A percentile compares a stretch with the other conserved stretches of the same genome.
Conservation (phyloP, 176 grass and related monocot genomes). For the Lolium multiflorum region DNA sequence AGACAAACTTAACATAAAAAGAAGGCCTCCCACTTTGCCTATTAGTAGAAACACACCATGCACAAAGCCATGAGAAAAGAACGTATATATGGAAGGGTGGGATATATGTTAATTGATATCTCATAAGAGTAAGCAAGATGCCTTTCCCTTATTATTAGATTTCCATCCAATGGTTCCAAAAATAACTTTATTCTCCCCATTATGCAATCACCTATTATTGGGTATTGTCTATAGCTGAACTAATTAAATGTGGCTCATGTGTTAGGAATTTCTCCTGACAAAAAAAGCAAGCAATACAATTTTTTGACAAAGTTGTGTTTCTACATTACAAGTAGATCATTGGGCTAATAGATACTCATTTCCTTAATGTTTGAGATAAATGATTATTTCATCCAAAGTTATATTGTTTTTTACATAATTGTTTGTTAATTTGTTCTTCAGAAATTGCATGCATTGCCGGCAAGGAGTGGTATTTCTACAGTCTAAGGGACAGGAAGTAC, state of each 20-base stretch:
- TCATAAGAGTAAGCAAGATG: conserved; percentile 11
- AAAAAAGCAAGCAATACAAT: neutral
- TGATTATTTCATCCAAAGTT: neutral
- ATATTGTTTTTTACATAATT: neutral
- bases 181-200: neutral
- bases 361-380: no score
- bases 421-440: conserved; percentile 24
- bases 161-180: conserved; percentile 16
- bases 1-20: conserved; percentile 59
- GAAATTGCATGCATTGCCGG: conserved; percentile 81
- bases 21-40: conserved; percentile 52
- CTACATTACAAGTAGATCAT: neutral
- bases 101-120: conserved; percentile 19
- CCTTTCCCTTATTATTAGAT: conserved; percentile 23
- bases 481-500: conserved; percentile 84
- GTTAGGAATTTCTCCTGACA: neutral
- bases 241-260: conserved; percentile 6
- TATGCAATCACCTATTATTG: neutral
- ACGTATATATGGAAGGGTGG: conserved; percentile 4
- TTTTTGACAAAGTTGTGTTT: neutral
- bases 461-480: conserved; percentile 96
- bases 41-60: conserved; percentile 45
- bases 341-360: neutral
- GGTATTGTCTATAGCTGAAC: neutral
- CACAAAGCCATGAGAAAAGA: conserved; percentile 44